Evolutionary conservation across 768 basidiomycete genomes (phyloP).

Genomic region (Hygrophoropsis aurantiaca): DNA sequence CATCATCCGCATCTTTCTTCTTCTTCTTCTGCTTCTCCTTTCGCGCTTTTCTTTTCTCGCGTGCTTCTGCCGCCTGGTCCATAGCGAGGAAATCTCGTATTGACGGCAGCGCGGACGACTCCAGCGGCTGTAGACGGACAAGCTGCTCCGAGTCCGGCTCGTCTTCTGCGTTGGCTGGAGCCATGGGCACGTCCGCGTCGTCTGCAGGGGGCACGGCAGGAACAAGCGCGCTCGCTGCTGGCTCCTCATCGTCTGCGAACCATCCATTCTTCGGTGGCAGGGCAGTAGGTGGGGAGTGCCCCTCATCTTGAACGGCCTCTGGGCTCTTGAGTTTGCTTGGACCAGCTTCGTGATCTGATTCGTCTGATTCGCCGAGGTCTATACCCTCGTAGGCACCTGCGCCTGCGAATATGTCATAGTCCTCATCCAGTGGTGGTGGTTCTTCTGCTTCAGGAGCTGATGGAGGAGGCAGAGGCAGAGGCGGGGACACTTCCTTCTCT

Average conservation of each 20-base stretch:
- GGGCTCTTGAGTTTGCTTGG: conserved; percentile 14
- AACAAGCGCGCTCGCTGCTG: conserved; percentile 2
- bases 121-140: conserved; percentile 68
- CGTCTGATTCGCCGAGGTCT: conserved; percentile 54
- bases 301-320: conserved; percentile 9
- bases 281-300: conserved; percentile 5
- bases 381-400: conserved; percentile 82
- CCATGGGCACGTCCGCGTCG: neutral
- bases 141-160: conserved; percentile 45
- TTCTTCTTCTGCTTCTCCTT: conserved; percentile 72
- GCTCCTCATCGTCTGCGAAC: conserved; percentile 46
- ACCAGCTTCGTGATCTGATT: conserved; percentile 39
- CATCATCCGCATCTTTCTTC: conserved; percentile 24
- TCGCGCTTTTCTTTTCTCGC: conserved; percentile 66
- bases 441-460: conserved; percentile 20
- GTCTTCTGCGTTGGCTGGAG: conserved; percentile 35
- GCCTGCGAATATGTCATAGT: conserved; percentile 86
- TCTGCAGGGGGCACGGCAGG: neutral
- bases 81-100: conserved; percentile 80
- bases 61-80: conserved; percentile 64
- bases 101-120: conserved; percentile 79
- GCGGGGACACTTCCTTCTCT: conserved; percentile 20
- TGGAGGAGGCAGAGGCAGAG: neutral
- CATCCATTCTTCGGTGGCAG: conserved; percentile 33
- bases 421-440: conserved; percentile 40